Percentiles rank a stretch among this genome's conserved stretches.
Conservation (phyloP, 1,284 basidiomycete species). For the Blastosporella zonata region DNA sequence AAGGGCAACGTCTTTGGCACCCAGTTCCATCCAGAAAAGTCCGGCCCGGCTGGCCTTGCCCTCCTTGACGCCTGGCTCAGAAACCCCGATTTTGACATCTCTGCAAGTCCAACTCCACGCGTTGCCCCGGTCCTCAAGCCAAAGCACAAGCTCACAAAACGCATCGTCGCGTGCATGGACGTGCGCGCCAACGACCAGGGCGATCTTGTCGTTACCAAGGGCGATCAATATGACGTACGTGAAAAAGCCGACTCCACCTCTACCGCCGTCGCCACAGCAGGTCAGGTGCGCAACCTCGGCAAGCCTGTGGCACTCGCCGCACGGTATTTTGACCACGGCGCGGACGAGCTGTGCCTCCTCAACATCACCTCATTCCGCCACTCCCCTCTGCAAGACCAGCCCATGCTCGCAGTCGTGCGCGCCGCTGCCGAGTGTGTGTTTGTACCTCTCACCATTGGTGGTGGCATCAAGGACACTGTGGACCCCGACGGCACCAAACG, state of each 20-base stretch:
- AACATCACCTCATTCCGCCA: constrained; percentile 99
- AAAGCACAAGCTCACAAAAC: constrained; percentile 79
- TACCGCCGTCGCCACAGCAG: constrained; percentile 43
- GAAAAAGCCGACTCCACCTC: constrained; percentile 54
- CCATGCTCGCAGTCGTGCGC: constrained; percentile 95
- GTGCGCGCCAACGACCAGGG: constrained; percentile 95
- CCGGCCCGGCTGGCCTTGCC: constrained; percentile 85
- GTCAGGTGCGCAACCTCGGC: constrained; percentile 94
- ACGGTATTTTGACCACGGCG: constrained; percentile 86
- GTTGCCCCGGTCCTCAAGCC: constrained; percentile 32
- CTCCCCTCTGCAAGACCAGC: constrained; percentile 93
- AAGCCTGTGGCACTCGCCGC: constrained; percentile 93
- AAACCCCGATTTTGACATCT: constrained; percentile 40
- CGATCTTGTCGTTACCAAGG: constrained; percentile 98
- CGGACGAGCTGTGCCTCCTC: constrained; percentile 96
- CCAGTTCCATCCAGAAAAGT: constrained; percentile 99
- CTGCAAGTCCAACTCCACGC: constrained; percentile 26
- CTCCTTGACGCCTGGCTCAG: constrained; percentile 85
- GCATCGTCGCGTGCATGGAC: constrained; percentile 97
- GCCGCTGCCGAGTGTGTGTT: constrained; percentile 89
- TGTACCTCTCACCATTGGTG: constrained; percentile 98
- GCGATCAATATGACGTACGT: constrained; percentile 98
- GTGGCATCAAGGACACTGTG: constrained; percentile 94
- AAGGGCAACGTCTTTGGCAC: constrained; percentile 89
- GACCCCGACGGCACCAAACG: constrained; percentile 93